Evolutionary conservation across 2,329 filamentous ascomycete species (phyloP), one percentile per base, ranked within the genome.

Genomic region (Colletotrichum plurivorum): DNA sequence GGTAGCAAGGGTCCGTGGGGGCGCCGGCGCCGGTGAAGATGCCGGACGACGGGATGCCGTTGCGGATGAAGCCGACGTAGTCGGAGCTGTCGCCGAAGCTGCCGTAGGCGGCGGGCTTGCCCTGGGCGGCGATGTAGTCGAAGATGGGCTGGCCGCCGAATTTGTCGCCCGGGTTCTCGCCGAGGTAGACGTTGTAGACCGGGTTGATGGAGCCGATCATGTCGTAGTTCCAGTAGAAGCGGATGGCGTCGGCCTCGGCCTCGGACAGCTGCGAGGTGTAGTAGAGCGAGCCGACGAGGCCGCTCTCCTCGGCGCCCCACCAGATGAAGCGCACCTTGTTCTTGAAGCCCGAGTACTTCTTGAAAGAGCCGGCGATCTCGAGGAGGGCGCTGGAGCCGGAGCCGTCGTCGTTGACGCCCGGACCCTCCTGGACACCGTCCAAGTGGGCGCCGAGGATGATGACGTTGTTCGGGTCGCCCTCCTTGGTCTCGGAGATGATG

Each of bases 181-280:
- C 75, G n/a, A 78, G 77, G 63, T 84, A 82, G 8, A 85, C 78
- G 61, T 73, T 75, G 73, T 78, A 84, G 48, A 74, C 71, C 12
- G 83, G 80, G n/a, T 75, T 73, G 4, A 78, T 76, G 16, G 82
- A 84, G n/a, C 80, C 83, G 64, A 92, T 90, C 91, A 93, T 93
- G 78, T 93, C 90, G 74, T 90, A 92, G 81, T 93, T 91, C 76
- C 92, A 87, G 81, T 92, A 91, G 39, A 92, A 88, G 2, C 86
- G 84, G 74, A 93, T 89, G 78, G 88, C 89, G 69, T 87, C 81
- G 0, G 78, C 78, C 52, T 84, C 81, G 2, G 75, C 74, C 22
- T 77, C 73, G 12, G 77, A 74, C 31, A 84, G 77, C 7, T 76
- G 75, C 15, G 75, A 66, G 1, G 77, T 79, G 66, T 84, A 84